Base-by-base conservation (phyloP, 768 basidiomycete genomes). In the Mycena polygramma region DNA sequence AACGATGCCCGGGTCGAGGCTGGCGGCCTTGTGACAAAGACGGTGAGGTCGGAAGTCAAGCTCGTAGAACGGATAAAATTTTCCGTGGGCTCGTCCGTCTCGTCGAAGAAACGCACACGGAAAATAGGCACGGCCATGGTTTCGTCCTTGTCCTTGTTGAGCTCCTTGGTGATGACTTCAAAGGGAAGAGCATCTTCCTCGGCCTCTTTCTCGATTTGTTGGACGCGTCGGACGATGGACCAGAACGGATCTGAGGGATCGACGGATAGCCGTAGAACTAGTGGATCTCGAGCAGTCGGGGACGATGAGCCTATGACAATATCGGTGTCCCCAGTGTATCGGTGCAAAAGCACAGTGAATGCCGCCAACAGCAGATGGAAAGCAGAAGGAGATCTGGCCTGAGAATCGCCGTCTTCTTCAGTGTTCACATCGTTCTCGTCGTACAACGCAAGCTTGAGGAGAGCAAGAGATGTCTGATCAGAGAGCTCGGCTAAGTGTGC, bases 31-130 rank as follows among this genome's bases (percentile, higher is more conserved):
- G 91, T 92, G 52, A 98, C 89, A 80, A 96, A 97, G 73, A 99
- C 83, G 20, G 96, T 98, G 69, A 98, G 86, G 79, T 98, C 97
- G n/a, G 96, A 93, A 8, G 94, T 95, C 68, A 94, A 83, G 71
- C 90, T 91, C 0, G 97, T 96, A 0, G 90, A 89, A 30, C 88
- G 86, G 68, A 97, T 89, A 76, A 95, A 96, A 67, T 87, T 87
- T 66, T 91, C 92, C 57, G 86, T 91, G 49, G 86, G 89, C 45
- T 89, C 81, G 73, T 95, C 94, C 2, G 92, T 96, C 79, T 94
- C 94, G 77, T 98, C 96, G 79, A 98, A 96, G 85, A 98, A 98
- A n/a, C 96, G 91, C 49, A 98, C 96, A 59, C 96, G 90, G 83
- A 98, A 98, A 35, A 98, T 85, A 6, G 93, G 93, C 24, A 85